Evolutionary conservation across 2,329 filamentous ascomycete genomes (phyloP), one percentile per base, ranked within the genome.

Genomic region (Xylariomycetidae sp.): DNA sequence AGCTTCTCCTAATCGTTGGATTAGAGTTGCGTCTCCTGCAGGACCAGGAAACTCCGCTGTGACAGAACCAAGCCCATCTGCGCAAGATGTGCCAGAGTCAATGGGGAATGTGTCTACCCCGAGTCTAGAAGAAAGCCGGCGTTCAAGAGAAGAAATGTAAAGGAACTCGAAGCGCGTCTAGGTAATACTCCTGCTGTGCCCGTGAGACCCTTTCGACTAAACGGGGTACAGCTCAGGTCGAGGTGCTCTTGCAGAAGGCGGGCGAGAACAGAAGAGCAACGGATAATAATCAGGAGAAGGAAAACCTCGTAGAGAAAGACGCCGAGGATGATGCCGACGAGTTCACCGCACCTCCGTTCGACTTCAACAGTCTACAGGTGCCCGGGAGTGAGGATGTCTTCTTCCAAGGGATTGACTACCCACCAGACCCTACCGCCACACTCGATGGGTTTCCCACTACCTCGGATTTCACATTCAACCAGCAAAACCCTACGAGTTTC

Each of bases 61-160:
- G 88, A 96, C 61, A 84, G 88, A 18, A 69, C 67, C 29, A 85
- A 80, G 52, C 88, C 88, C 12, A 76, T 78, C 16, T 96, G 90
- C 53, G 77, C 79, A 26, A 89, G 88, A 14, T 96, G 90, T 59
- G 68, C 76, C 34, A 77, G 85, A 45, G 63, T 89, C 29, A 74
- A 79, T 33, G 80, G 82, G 56, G 81, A 86, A 33, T 96, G 90
- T 61, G 74, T 85, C 36, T 96, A 94, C 59, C 89, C 94, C 41
- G 87, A 94, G 62, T 85, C 88, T 36, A 74, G 88, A 53, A 82
- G 87, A 63, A 95, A 94, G 66, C 86, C 87, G 35, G 85, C 87
- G 4, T 83, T 86, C 14, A 95, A 94, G 66, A 73, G 88, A 51
- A 81, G 85, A 46, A 95, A 95, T 59, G 89, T 95, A 41, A 92